A percentile compares a stretch with the other conserved stretches of the same genome.
Conservation (phyloP, 352 stramenopile genomes). For the Pythium brachiatum region DNA sequence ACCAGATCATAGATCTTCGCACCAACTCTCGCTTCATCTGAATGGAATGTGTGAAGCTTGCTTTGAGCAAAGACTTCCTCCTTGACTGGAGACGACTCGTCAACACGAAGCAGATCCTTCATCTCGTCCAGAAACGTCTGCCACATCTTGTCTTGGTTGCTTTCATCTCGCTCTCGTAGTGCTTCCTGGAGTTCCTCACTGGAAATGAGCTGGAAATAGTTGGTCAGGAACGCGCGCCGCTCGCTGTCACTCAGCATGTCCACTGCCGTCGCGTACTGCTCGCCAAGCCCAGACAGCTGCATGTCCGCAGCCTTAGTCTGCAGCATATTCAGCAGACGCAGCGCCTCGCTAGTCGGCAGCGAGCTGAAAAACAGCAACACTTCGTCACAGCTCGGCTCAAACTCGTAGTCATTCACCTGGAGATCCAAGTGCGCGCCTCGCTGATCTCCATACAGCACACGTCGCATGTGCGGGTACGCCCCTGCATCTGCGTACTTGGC, state of each 20-base stretch:
- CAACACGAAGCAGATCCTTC: slow-evolving; percentile 32
- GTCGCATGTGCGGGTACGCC: slow-evolving; percentile 29
- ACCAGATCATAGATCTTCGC: slow-evolving; percentile 53
- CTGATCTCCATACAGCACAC: slow-evolving; percentile 25
- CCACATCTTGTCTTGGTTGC: slow-evolving; percentile 58
- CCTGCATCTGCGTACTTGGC: neutral
- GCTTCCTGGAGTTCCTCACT: slow-evolving; percentile 51
- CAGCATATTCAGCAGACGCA: slow-evolving; percentile 35
- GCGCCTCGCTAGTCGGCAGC: slow-evolving; percentile 34
- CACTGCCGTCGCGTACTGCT: slow-evolving; percentile 40
- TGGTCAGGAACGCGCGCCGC: slow-evolving; percentile 42
- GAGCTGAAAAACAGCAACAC: slow-evolving; percentile 47
- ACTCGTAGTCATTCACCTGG: slow-evolving; percentile 37
- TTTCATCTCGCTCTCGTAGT: slow-evolving; percentile 46
- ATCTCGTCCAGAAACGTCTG: slow-evolving; percentile 50
- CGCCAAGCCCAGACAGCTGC: slow-evolving; percentile 34
- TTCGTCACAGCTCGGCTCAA: slow-evolving; percentile 42
- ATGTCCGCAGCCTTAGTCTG: slow-evolving; percentile 40
- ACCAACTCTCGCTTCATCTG: slow-evolving; percentile 48
- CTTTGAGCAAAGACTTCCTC: neutral
- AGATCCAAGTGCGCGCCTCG: slow-evolving; percentile 25
- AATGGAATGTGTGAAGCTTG: slow-evolving; percentile 35
- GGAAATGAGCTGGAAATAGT: slow-evolving; percentile 59
- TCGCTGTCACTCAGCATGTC: slow-evolving; percentile 45
- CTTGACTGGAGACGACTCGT: slow-evolving; percentile 3